Evolutionary conservation across 2,329 filamentous ascomycete genomes (phyloP).

Genomic region (Zymoseptoria pseudotritici): DNA sequence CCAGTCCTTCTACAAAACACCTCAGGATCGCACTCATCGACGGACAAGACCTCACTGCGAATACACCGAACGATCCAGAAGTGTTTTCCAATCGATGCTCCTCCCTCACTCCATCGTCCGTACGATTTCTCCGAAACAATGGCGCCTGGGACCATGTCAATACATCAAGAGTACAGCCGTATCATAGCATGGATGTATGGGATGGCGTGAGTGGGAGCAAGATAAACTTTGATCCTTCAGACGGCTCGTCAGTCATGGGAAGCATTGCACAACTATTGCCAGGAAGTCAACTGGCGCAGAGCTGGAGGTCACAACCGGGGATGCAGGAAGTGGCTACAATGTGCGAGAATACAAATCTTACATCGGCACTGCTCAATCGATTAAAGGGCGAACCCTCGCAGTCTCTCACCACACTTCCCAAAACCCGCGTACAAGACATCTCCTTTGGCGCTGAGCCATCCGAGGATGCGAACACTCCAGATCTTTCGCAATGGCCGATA

Average conservation of each 20-base stretch:
- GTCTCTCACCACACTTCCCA: slow-evolving; percentile 62
- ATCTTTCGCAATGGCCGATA: slow-evolving; percentile 82
- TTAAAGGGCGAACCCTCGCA: slow-evolving; percentile 51
- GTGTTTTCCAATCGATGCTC: slow-evolving; percentile 91
- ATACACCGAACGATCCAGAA: slow-evolving; percentile 58
- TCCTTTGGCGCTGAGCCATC: slow-evolving; percentile 59
- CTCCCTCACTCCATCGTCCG: slow-evolving; percentile 82
- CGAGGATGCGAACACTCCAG: slow-evolving; percentile 42
- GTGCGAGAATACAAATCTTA: slow-evolving; percentile 89
- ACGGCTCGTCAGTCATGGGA: slow-evolving; percentile 20
- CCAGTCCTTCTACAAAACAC: slow-evolving; percentile 47
- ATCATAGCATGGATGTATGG: slow-evolving; percentile 98
- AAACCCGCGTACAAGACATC: slow-evolving; percentile 73
- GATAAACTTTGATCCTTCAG: slow-evolving; percentile 61
- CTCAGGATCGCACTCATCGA: slow-evolving; percentile 86
- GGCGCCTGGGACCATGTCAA: slow-evolving; percentile 79
- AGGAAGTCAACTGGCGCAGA: slow-evolving; percentile 20
- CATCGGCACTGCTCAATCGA: slow-evolving; percentile 59
- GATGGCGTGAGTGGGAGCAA: slow-evolving; percentile 81
- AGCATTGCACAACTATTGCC: slow-evolving; percentile 24
- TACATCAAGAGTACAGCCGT: slow-evolving; percentile 67
- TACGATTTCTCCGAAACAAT: slow-evolving; percentile 68
- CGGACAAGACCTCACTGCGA: slow-evolving; percentile 70
- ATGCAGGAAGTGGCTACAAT: slow-evolving; percentile 69
- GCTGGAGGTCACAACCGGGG: slow-evolving; percentile 16